Base-by-base conservation (phyloP, 2,329 filamentous ascomycete genomes). In the Aspergillus novofumigatus region DNA sequence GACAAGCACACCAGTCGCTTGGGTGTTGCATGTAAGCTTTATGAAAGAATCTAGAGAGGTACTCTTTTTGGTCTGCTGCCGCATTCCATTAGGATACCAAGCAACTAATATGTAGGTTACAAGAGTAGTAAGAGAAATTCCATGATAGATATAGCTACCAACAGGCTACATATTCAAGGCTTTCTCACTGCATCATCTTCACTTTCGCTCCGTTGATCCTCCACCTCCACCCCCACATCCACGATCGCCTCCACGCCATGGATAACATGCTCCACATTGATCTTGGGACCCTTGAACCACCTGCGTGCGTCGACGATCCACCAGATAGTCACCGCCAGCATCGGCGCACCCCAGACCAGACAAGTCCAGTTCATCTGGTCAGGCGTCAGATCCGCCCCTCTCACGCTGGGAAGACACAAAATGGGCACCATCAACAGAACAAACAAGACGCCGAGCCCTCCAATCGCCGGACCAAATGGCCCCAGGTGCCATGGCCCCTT, bases 271-370 rank as follows among this genome's bases (percentile, higher is more conserved):
- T 84, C 81, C 26, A 89, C 75, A 65, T 89, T 89, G 59, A 89
- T 82, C 75, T 85, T 87, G 0, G 87, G 86, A 0, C 87, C 87
- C 65, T 83, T 86, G 72, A 89, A 90, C 86, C 86, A 89, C 65
- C 83, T 86, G 51, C 78, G 78, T 9, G 86, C 86, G 62, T 82
- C 80, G 4, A 89, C 72, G 44, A 83, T 73, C 78, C 85, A 90
- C 84, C 86, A 89, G 14, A 86, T 70, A 2, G 79, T 73, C 4
- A 85, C 77, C 3, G 79, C 67, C 3, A 84, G 57, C 85, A 88
- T 88, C 0, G 84, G 82, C 2, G 76, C 85, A 4, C 85, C 86
- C 71, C 86, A 89, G 8, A 88, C 85, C 25, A 89, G 74, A 61
- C 78, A 82, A 1, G 86, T 88, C 83, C 86, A 90, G 67, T 90